A percentile compares a stretch with the other conserved stretches of the same genome.
Conservation (phyloP, 345 rosid species). For the Pistacia vera region DNA sequence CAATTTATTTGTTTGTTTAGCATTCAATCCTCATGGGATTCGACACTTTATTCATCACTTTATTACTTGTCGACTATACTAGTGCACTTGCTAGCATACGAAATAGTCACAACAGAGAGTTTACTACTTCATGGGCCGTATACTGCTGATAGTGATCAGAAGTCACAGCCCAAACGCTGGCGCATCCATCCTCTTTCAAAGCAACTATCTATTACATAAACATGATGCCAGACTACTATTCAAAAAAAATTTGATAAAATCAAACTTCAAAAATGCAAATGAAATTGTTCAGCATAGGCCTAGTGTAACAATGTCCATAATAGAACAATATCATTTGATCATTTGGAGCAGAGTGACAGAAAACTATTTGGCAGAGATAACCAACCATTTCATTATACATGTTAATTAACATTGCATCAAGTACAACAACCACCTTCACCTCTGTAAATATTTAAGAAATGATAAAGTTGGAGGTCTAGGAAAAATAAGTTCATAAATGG, state of each 20-base stretch:
- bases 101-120: not conserved
- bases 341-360: not conserved
- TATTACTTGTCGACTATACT: too few relatives aligned
- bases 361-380: not conserved
- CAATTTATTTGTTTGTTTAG: too few relatives aligned
- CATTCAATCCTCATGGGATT: too few relatives aligned
- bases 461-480: too few relatives aligned
- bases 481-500: too few relatives aligned
- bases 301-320: not conserved
- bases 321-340: not conserved
- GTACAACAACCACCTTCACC: too few relatives aligned
- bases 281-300: not conserved
- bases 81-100: too few relatives aligned
- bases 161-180: constrained; percentile 93
- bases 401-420: too few relatives aligned
- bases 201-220: constrained; percentile 67
- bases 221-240: constrained; percentile 20
- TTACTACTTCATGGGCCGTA: constrained; percentile 92
- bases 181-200: constrained; percentile 87
- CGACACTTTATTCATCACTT: too few relatives aligned
- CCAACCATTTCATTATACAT: too few relatives aligned
- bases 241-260: constrained; percentile 1
- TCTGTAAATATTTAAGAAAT: too few relatives aligned
- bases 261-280: not conserved
- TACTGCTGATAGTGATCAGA: constrained; percentile 83